Evolutionary conservation across 2,329 filamentous ascomycete genomes (phyloP).

Genomic region (Venturia carpophila): DNA sequence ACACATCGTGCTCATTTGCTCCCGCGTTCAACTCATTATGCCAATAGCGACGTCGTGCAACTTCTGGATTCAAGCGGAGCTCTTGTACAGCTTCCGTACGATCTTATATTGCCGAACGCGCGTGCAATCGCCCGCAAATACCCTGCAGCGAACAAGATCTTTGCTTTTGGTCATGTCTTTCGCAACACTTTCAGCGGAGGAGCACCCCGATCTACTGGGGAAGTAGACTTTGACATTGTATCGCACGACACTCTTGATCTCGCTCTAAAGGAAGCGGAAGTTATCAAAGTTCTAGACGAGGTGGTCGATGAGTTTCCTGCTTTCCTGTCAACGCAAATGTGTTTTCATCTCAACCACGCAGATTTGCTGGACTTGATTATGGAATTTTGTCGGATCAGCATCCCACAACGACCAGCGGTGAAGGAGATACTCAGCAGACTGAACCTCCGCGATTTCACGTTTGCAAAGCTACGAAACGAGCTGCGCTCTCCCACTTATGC

Average conservation of each 20-base stretch:
- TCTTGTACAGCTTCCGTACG: conserved; percentile 88
- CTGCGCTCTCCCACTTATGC: conserved; percentile 74
- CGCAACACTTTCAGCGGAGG: conserved; percentile 70
- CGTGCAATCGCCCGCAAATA: conserved; percentile 68
- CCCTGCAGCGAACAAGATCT: conserved; percentile 63
- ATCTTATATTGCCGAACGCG: conserved; percentile 83
- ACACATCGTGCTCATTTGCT: conserved; percentile 67
- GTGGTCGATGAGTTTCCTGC: conserved; percentile 74
- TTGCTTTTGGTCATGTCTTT: conserved; percentile 82
- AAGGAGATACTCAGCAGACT: conserved; percentile 82
- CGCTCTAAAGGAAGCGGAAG: conserved; percentile 84
- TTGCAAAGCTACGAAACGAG: conserved; percentile 75
- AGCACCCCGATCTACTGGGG: conserved; percentile 73
- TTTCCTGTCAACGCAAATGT: conserved; percentile 64
- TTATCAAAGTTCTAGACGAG: conserved; percentile 90
- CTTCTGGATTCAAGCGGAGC: conserved; percentile 76
- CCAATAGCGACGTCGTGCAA: conserved; percentile 60
- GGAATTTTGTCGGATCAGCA: conserved; percentile 74
- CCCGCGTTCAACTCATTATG: conserved; percentile 73
- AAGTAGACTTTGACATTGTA: conserved; percentile 96
- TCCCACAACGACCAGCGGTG: conserved; percentile 58
- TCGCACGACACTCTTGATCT: conserved; percentile 73
- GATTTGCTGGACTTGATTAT: conserved; percentile 82
- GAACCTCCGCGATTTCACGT: conserved; percentile 71
- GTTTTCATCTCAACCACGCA: conserved; percentile 84